Evolutionary conservation across 208 protist genomes (phyloP), one percentile per base, ranked within the genome.

Genomic region (Dictyostelium gargantuum): DNA sequence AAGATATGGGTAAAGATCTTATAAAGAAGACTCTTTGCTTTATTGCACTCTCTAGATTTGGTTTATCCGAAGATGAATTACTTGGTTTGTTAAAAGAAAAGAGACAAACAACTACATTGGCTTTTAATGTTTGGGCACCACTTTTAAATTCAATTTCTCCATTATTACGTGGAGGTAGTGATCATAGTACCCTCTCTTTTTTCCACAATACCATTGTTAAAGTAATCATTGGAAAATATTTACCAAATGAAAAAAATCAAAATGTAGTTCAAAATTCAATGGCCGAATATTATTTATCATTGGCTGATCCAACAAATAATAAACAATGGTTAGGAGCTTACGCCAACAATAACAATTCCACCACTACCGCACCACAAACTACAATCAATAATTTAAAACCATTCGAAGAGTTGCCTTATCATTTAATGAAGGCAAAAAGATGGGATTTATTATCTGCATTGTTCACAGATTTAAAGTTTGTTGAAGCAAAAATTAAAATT

Each of bases 1-100:
- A 72, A 3, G 79, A 95, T 61, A 75, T 94, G 44, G 94, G 93
- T 23, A 91, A 93, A 58, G 85, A 95, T 26, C 32, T 92, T 9
- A 86, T 86, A n/a, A 75, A 63, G 17, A 86, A 76, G 26, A 86
- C 81, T 9, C 40, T 86, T 13, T 86, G 81, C 17, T 86, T 63
- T 6, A 86, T 86, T 86, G 81, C 66, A n/a, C 17, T 76, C 1
- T 63, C 44, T 6, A 38, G 81, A 50, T 86, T 61, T 77, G 81
- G 81, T 77, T 48, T 86, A 48, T 17, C 19, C 5, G 81, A 86
- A 17, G 19, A 42, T 2, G 81, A 86, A 23, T 48, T 86, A 17
- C 38, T 86, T 15, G 66, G 75, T 38, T 40, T 86, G 50, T 40
- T 86, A 21, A 85, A 85, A 70, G 29, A 76, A n/a, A 35, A 85